These are phyloP conservation scores for Epichloe baconii DNA, from an alignment of 2,329 filamentous ascomycete species.

Conservation along the genomic window DNA sequence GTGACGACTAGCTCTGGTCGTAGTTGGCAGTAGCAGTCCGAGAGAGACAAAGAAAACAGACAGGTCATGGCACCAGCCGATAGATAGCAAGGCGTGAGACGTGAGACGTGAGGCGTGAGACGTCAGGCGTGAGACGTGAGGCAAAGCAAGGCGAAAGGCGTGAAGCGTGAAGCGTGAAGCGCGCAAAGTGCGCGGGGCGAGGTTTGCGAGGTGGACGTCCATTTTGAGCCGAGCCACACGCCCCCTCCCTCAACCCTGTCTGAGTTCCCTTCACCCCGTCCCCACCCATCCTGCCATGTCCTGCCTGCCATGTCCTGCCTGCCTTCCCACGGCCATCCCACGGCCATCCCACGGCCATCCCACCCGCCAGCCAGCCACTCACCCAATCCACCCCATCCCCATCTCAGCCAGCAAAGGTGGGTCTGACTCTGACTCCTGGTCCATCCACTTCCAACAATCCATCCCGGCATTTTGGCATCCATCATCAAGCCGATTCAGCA, in stretches of 20 bases:
- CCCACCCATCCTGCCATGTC: not conserved
- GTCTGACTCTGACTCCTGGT: not conserved
- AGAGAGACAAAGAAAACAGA: not conserved
- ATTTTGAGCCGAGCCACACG: not conserved
- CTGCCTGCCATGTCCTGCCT: too few relatives aligned
- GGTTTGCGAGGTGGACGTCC: not conserved
- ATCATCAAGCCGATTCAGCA: not conserved
- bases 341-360: too few relatives aligned
- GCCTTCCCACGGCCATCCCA: too few relatives aligned
- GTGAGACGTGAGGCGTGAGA: too few relatives aligned
- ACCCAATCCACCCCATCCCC: too few relatives aligned
- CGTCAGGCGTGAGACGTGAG: too few relatives aligned
- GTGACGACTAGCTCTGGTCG: not conserved
- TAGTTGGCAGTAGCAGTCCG: not conserved
- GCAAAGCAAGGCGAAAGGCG: too few relatives aligned
- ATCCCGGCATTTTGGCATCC: constrained; percentile 4
- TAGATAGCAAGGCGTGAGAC: not conserved
- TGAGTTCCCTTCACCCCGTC: not conserved
- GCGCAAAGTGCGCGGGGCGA: not conserved
- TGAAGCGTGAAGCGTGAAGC: not conserved
- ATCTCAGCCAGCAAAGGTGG: not conserved
- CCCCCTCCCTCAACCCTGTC: not conserved
- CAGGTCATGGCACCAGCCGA: not conserved
- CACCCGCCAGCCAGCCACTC: not conserved
- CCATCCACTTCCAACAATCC: constrained; percentile 1